Conservation (phyloP, 192 early-diverging fungal species). For the Pilaira anomala region DNA sequence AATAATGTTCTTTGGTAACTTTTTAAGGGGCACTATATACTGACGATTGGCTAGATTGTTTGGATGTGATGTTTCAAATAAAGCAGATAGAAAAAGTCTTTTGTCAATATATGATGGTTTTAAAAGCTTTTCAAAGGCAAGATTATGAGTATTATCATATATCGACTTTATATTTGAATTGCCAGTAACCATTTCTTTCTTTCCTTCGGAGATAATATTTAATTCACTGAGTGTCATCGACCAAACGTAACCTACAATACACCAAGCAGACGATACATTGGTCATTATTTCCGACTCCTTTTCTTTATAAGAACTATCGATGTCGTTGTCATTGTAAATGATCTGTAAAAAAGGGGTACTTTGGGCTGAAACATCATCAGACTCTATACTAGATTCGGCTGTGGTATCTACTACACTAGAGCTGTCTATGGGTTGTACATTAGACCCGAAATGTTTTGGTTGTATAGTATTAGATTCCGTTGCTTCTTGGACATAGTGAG, state of each 20-base stretch:
- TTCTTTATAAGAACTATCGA: conserved; percentile 15
- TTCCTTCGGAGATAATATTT: conserved; percentile 15
- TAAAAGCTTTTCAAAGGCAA: conserved; percentile 11
- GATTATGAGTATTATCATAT: conserved; percentile 16
- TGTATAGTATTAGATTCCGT: conserved; percentile 9
- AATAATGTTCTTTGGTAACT: conserved; percentile 12
- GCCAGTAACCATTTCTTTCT: conserved; percentile 20
- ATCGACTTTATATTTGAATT: conserved; percentile 10
- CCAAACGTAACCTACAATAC: conserved; percentile 8
- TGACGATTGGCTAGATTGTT: conserved; percentile 4
- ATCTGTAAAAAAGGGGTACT: conserved; percentile 4
- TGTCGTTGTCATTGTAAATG: conserved; percentile 9
- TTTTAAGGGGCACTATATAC: conserved; percentile 15
- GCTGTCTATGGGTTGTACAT: conserved; percentile 11
- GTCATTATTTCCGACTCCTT: not conserved
- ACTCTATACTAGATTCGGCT: conserved; percentile 6
- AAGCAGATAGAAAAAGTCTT: conserved; percentile 15
- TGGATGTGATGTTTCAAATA: conserved; percentile 10
- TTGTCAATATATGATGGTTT: conserved; percentile 18
- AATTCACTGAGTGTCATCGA: conserved; percentile 13
- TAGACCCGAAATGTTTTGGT: conserved; percentile 13
- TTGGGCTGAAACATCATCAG: conserved; percentile 13
- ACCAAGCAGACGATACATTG: conserved; percentile 2
- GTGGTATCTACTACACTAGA: conserved; percentile 12
- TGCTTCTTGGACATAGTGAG: conserved; percentile 14